These are phyloP conservation scores for Datura wrightii DNA, from an alignment of 257 asterid species.

Conservation along the genomic window DNA sequence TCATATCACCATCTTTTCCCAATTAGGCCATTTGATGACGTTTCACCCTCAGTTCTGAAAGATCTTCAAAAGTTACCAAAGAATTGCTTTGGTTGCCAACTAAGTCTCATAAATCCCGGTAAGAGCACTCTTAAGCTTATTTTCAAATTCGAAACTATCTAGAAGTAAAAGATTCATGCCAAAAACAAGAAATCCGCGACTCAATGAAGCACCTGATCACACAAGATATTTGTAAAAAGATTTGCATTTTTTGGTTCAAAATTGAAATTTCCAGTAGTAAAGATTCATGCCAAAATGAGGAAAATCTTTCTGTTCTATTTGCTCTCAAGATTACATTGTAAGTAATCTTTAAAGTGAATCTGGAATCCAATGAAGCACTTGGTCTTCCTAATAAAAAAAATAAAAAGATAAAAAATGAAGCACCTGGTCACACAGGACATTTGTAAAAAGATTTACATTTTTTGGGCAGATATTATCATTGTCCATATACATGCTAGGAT, in stretches of 20 bases:
- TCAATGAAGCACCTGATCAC: not conserved
- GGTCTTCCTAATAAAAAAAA: not conserved
- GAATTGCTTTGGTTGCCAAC: constrained; percentile 87
- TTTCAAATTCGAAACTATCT: not conserved
- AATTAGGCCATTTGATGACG: constrained; percentile 86
- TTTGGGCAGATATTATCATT: not conserved
- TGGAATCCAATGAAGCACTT: not conserved
- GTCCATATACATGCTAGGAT: not conserved
- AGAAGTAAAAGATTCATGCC: not conserved
- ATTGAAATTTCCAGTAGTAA: not conserved
- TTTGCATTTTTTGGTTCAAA: not conserved
- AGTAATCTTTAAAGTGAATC: not conserved
- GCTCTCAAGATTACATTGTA: not conserved
- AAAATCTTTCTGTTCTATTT: not conserved
- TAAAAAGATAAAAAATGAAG: not conserved
- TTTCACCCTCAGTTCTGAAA: constrained; percentile 55
- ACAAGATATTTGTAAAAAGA: constrained; percentile 7
- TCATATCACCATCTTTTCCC: constrained; percentile 97
- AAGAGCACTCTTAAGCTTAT: constrained; percentile 31
- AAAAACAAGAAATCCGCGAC: not conserved
- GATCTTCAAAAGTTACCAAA: constrained; percentile 53
- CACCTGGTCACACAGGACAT: not conserved
- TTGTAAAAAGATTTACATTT: not conserved
- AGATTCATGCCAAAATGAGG: not conserved
- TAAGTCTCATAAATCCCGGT: constrained; percentile 82